Conservation (phyloP, 306 rosid species). For the Citrullus amarus region DNA sequence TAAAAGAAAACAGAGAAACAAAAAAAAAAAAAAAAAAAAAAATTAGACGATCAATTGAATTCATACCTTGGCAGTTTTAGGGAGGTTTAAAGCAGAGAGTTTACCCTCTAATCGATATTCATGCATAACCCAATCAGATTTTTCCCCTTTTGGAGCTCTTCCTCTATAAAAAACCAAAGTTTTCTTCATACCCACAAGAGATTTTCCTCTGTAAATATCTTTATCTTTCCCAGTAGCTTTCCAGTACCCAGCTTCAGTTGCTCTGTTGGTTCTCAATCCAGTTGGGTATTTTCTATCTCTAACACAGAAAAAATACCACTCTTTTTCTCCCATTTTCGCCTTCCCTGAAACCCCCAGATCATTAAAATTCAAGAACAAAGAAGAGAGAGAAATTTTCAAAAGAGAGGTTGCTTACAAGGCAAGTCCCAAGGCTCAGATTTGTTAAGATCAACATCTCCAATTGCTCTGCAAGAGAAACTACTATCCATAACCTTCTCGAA, state of each 20-base stretch:
- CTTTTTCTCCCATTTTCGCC: constrained; percentile 95
- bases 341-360: constrained; percentile 29
- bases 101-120: constrained; percentile 87
- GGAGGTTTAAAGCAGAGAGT: constrained; percentile 63
- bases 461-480: constrained; percentile 52
- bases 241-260: constrained; percentile 94
- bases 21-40: not conserved
- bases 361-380: not conserved
- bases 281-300: constrained; percentile 94
- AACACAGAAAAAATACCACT: constrained; percentile 96
- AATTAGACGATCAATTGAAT: not conserved
- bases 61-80: constrained; percentile 75
- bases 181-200: constrained; percentile 91
- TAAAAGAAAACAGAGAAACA: not conserved
- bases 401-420: constrained; percentile 44
- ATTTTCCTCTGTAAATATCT: constrained; percentile 73
- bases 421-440: constrained; percentile 98
- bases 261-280: constrained; percentile 88
- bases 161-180: constrained; percentile 88
- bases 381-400: not conserved
- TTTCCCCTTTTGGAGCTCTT: constrained; percentile 95
- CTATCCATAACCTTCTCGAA: constrained; percentile 48
- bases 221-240: constrained; percentile 94
- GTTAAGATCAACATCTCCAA: constrained; percentile 93
- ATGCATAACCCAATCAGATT: constrained; percentile 92